Evolutionary conservation across 2,329 filamentous ascomycete genomes (phyloP).

Genomic region (Ascochyta clinopodiicola): DNA sequence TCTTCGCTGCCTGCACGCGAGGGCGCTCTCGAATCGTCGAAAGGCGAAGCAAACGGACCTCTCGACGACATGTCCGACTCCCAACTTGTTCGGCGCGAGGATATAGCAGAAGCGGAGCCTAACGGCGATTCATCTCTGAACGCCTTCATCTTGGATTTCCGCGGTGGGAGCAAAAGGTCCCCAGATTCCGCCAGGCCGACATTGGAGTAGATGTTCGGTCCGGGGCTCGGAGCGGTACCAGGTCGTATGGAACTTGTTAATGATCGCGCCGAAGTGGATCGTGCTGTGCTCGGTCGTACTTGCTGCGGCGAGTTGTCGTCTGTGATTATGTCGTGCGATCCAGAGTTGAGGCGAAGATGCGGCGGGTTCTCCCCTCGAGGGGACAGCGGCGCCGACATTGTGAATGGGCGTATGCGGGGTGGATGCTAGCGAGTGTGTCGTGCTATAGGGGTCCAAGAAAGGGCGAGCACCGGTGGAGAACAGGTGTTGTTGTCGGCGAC

Average conservation of each 20-base stretch:
- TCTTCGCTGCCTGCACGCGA: slow-evolving; percentile 70
- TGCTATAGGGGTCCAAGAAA: slow-evolving; percentile 31
- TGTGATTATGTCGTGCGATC: slow-evolving; percentile 59
- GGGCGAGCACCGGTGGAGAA: slow-evolving; percentile 8
- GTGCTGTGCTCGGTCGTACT: slow-evolving; percentile 46
- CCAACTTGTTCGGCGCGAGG: slow-evolving; percentile 70
- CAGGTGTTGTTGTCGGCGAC: slow-evolving; percentile 16
- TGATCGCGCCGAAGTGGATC: slow-evolving; percentile 54
- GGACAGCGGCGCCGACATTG: slow-evolving; percentile 38
- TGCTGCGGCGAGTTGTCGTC: slow-evolving; percentile 40
- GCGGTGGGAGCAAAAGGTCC: slow-evolving; percentile 60
- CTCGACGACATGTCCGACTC: slow-evolving; percentile 66
- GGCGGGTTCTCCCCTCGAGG: slow-evolving; percentile 53
- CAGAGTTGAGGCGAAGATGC: slow-evolving; percentile 70
- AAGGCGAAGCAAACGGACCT: slow-evolving; percentile 60
- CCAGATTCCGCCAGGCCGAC: slow-evolving; percentile 51
- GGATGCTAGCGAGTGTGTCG: slow-evolving; percentile 11
- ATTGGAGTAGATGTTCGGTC: slow-evolving; percentile 45
- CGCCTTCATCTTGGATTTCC: slow-evolving; percentile 55
- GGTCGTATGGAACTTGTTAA: slow-evolving; percentile 51
- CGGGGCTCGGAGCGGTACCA: slow-evolving; percentile 42
- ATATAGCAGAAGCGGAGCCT: slow-evolving; percentile 60
- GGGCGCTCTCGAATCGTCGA: slow-evolving; percentile 65
- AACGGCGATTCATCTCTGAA: slow-evolving; percentile 60
- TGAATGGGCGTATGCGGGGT: slow-evolving; percentile 21